phyloP scores from a whole-genome alignment of 2,329 filamentous ascomycete species.

The Myriosclerotinia duriaeana region DNA sequence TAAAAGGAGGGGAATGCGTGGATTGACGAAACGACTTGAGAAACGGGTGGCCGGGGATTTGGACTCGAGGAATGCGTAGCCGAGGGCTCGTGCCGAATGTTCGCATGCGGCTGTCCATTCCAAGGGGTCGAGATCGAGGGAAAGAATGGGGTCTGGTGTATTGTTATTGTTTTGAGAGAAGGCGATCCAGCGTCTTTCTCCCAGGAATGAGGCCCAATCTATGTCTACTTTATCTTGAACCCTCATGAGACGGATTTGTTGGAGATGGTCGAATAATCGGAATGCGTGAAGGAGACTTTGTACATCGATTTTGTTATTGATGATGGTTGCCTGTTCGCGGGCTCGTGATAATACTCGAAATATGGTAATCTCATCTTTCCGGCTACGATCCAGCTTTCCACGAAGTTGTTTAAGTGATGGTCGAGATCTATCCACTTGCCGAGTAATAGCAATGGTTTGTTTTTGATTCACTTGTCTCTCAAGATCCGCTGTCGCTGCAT shows the following conservation, averaged over 20 bases:
- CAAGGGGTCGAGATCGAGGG: conserved; percentile 50
- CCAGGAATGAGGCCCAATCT: conserved; percentile 52
- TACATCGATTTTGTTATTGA: conserved; percentile 30
- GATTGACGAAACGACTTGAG: conserved; percentile 59
- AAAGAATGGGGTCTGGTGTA: conserved; percentile 43
- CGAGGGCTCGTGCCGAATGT: conserved; percentile 59
- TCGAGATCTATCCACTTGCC: conserved; percentile 23
- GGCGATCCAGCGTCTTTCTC: conserved; percentile 36
- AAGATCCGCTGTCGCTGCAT: conserved; percentile 6
- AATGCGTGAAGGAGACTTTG: conserved; percentile 33
- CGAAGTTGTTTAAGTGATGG: conserved; percentile 26
- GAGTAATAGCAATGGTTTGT: conserved; percentile 9
- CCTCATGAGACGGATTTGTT: conserved; percentile 64
- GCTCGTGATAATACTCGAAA: conserved; percentile 30
- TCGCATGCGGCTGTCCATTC: conserved; percentile 63
- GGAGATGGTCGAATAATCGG: conserved; percentile 56
- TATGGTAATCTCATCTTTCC: conserved; percentile 28
- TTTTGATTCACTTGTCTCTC: conserved; percentile 23
- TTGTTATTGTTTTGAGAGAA: conserved; percentile 28
- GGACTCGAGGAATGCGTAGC: conserved; percentile 55
- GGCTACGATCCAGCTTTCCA: conserved; percentile 21
- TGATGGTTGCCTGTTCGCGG: conserved; percentile 33
- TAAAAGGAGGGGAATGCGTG: conserved; percentile 55
- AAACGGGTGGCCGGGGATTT: conserved; percentile 49
- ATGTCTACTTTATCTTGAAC: conserved; percentile 60